Conservation (phyloP, 179 eudicot genomes). For the Silene coronaria region DNA sequence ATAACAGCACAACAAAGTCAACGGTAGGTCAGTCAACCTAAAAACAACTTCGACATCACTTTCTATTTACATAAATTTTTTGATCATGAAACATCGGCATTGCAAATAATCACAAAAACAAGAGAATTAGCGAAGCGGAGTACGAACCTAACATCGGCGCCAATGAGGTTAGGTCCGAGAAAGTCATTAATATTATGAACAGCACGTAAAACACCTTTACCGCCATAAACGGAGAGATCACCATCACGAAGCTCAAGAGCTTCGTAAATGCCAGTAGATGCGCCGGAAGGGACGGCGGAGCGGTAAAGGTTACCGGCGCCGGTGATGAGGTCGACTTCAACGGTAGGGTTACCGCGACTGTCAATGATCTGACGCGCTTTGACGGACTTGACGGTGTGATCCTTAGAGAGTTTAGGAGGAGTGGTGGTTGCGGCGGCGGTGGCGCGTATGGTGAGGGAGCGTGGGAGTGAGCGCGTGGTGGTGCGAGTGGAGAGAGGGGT, state of each 20-base stretch:
- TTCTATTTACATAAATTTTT: neutral
- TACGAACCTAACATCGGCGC: conserved; percentile 71
- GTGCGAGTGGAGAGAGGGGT: conserved; percentile 24
- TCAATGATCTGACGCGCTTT: conserved; percentile 67
- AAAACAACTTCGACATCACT: neutral
- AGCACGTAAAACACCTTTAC: conserved; percentile 83
- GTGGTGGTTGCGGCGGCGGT: conserved; percentile 30
- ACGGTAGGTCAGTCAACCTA: neutral
- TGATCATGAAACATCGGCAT: neutral
- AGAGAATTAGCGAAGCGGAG: neutral
- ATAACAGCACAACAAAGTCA: neutral
- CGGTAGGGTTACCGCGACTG: conserved; percentile 88
- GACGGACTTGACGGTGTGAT: conserved; percentile 36
- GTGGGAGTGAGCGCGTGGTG: conserved; percentile 19
- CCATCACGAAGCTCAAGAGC: conserved; percentile 94
- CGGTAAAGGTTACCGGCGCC: conserved; percentile 60
- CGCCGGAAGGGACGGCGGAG: conserved; percentile 94
- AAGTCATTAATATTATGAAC: conserved; percentile 62
- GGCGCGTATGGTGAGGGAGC: conserved; percentile 31
- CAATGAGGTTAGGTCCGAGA: conserved; percentile 67
- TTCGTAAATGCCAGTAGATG: conserved; percentile 95
- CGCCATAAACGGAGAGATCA: conserved; percentile 71
- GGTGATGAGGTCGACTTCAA: conserved; percentile 81
- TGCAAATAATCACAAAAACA: neutral
- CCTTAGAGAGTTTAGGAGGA: conserved; percentile 25